Percentiles rank a stretch among this genome's conserved stretches.
Evolutionary conservation across 768 basidiomycete genomes (phyloP).

Genomic region (Amanita brunnescens): DNA sequence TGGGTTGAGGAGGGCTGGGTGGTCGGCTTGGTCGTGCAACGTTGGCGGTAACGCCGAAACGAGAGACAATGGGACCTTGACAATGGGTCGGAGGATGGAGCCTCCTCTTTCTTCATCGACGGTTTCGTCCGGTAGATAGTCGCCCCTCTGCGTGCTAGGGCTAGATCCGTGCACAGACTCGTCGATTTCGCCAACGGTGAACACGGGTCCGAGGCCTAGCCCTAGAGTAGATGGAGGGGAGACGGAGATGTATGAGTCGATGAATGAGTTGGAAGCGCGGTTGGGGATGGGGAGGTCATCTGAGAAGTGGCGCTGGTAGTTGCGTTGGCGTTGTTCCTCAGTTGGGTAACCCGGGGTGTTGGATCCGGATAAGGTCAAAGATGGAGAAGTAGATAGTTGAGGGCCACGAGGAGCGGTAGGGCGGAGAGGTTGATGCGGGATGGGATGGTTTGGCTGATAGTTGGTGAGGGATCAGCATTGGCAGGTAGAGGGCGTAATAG

Average conservation of each 20-base stretch:
- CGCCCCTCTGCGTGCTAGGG: neutral
- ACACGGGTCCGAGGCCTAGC: neutral
- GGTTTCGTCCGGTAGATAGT: neutral
- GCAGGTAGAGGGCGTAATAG: neutral
- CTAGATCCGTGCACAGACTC: neutral
- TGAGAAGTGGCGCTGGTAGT: neutral
- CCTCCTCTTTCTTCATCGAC: neutral
- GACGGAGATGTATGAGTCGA: neutral
- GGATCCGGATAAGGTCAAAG: neutral
- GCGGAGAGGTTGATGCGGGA: neutral
- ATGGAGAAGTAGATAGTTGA: neutral
- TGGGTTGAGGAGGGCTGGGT: neutral
- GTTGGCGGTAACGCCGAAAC: too few species aligned
- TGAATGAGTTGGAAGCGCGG: neutral
- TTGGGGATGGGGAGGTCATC: neutral
- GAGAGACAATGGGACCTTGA: neutral
- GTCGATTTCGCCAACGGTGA: neutral
- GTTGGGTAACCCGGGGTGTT: too few species aligned
- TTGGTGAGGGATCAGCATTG: neutral
- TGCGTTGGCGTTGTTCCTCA: neutral
- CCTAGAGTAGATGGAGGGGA: neutral
- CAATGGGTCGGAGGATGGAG: neutral
- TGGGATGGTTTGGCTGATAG: constrained; percentile 1
- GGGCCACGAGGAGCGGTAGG: neutral
- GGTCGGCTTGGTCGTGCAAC: neutral